Evolutionary conservation across 2,329 filamentous ascomycete species (phyloP).

Genomic region (Colletotrichum acutatum): DNA sequence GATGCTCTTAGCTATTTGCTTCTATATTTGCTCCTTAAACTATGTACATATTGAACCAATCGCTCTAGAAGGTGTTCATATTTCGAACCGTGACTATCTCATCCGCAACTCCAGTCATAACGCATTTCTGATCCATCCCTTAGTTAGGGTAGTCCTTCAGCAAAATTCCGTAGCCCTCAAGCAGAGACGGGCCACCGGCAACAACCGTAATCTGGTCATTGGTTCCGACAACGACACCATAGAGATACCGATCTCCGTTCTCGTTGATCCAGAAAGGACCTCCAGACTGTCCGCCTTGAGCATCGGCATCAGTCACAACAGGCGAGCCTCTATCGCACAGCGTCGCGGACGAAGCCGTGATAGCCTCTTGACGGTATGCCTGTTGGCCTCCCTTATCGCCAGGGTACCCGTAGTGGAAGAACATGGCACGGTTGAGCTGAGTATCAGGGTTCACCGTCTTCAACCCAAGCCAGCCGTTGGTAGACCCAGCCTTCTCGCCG

Average conservation of each 20-base stretch:
- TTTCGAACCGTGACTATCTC: too few relatives aligned
- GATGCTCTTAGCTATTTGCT: too few relatives aligned
- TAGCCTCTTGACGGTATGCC: conserved; percentile 34
- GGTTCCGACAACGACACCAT: conserved; percentile 17
- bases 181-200: conserved; percentile 16
- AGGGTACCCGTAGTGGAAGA: conserved; percentile 39
- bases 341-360: conserved; percentile 22
- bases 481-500: conserved; percentile 39
- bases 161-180: conserved; percentile 14
- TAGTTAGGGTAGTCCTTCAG: conserved; percentile 23
- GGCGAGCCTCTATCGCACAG: conserved; percentile 18
- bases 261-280: conserved; percentile 27
- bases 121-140: not conserved
- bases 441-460: conserved; percentile 32
- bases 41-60: too few relatives aligned
- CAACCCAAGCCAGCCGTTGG: conserved; percentile 41
- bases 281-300: conserved; percentile 20
- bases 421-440: conserved; percentile 31
- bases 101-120: too few relatives aligned
- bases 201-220: not conserved
- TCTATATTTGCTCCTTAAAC: too few relatives aligned
- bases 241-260: conserved; percentile 22
- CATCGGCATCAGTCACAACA: conserved; percentile 21
- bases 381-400: conserved; percentile 35
- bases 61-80: too few relatives aligned